Conservation (phyloP, 352 stramenopile species). For the Globisporangium mamillatum region DNA sequence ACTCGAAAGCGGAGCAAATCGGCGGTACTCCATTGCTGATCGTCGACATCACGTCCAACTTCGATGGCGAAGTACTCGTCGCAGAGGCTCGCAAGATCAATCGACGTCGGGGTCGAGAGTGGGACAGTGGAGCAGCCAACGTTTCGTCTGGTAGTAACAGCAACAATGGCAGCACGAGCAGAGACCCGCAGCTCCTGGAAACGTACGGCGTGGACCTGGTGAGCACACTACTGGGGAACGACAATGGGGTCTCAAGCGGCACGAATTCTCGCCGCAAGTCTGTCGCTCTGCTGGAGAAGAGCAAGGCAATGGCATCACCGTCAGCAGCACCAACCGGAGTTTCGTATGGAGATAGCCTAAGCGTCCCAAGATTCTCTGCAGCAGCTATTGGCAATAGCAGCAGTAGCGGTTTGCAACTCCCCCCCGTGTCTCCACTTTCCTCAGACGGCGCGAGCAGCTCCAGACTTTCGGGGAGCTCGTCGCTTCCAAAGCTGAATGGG, state of each 20-base stretch:
- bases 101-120: conserved; percentile 7
- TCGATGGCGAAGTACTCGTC: conserved; percentile 35
- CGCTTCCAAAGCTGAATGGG: conserved; percentile 14
- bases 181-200: conserved; percentile 38
- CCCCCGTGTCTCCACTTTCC: not conserved
- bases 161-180: conserved; percentile 13
- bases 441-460: not conserved
- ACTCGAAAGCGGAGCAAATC: conserved; percentile 12
- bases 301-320: not conserved
- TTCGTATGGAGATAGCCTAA: not conserved
- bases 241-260: conserved; percentile 8
- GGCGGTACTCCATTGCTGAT: conserved; percentile 28
- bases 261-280: conserved; percentile 1
- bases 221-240: conserved; percentile 26
- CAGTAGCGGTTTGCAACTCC: not conserved
- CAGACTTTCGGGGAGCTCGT: conserved; percentile 12
- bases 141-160: conserved; percentile 10
- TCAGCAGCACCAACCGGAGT: not conserved
- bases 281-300: conserved; percentile 12
- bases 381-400: not conserved
- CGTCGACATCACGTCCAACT: conserved; percentile 52
- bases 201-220: conserved; percentile 73
- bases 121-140: conserved; percentile 4
- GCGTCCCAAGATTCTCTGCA: not conserved
- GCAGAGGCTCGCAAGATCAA: conserved; percentile 28